phyloP scores from a whole-genome alignment of 176 grass and related monocot genomes.

The Ampelocalamus luodianensis region DNA sequence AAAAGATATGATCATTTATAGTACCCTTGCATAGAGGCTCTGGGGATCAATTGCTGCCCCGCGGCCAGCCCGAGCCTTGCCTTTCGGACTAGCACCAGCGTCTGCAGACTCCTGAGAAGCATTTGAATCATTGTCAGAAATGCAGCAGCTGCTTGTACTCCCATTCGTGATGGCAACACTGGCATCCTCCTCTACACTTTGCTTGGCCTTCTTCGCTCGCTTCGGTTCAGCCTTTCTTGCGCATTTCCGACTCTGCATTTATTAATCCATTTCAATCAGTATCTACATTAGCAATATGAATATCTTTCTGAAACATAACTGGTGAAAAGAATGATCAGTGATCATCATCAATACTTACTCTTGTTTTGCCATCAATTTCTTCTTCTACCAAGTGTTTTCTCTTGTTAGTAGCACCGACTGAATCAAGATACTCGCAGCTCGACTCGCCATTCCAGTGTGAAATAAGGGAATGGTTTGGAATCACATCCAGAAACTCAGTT shows the following conservation, averaged over 20 bases:
- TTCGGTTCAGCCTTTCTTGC: slow-evolving; percentile 50
- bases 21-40: slow-evolving; percentile 94
- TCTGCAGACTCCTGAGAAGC: slow-evolving; percentile 59
- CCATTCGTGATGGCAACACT: slow-evolving; percentile 1
- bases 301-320: background rate
- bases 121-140: slow-evolving; percentile 68
- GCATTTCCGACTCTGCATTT: slow-evolving; percentile 53
- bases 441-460: slow-evolving; percentile 9
- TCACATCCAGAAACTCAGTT: slow-evolving; percentile 32
- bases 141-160: slow-evolving; percentile 54
- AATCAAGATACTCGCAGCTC: slow-evolving; percentile 33
- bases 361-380: slow-evolving; percentile 40
- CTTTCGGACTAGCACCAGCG: slow-evolving; percentile 35
- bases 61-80: slow-evolving; percentile 49
- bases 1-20: background rate
- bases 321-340: slow-evolving; percentile 7
- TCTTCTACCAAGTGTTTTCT: slow-evolving; percentile 45
- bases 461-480: slow-evolving; percentile 21
- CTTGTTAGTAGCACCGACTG: slow-evolving; percentile 31
- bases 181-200: slow-evolving; percentile 38
- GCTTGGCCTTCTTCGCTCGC: slow-evolving; percentile 46
- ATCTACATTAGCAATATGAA: background rate
- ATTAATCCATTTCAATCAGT: slow-evolving; percentile 11
- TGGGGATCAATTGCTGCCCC: slow-evolving; percentile 70
- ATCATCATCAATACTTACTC: slow-evolving; percentile 47